A percentile compares a stretch with the other conserved stretches of the same genome.
phyloP scores from a whole-genome alignment of 176 grass and related monocot species.

The Melocanna baccifera region DNA sequence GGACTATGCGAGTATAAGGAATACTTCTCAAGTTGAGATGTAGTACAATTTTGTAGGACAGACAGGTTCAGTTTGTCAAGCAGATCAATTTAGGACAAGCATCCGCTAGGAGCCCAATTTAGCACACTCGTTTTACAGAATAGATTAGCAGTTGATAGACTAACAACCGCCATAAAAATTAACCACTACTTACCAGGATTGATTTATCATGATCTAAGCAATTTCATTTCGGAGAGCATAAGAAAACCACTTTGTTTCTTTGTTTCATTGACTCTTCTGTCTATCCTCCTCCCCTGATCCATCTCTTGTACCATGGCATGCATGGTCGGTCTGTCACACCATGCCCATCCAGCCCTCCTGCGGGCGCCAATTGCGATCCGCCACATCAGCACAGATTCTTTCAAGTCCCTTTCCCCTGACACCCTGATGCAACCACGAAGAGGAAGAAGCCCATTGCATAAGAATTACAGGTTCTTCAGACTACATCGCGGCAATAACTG shows the following conservation, averaged over 20 bases:
- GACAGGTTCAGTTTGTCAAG: background rate
- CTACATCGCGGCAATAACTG: background rate
- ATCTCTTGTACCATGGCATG: background rate
- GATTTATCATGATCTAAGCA: background rate
- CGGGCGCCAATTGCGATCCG: background rate
- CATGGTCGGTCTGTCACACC: background rate
- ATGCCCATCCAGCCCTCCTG: background rate
- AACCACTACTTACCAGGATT: background rate
- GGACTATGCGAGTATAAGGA: background rate
- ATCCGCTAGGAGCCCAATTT: background rate
- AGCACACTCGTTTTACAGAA: background rate
- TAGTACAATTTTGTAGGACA: background rate
- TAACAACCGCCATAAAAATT: background rate
- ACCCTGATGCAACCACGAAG: background rate
- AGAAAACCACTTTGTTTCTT: background rate
- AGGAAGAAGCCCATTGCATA: background rate
- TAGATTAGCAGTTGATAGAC: background rate
- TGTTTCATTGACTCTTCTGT: background rate
- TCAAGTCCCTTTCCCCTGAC: background rate
- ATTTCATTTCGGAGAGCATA: background rate
- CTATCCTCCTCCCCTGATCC: background rate
- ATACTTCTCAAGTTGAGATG: constrained; percentile 7
- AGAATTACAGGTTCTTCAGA: background rate
- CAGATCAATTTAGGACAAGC: background rate
- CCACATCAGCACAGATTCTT: background rate